Evolutionary conservation across 768 basidiomycete species (phyloP).

Genomic region (Lentinula guzmanii): DNA sequence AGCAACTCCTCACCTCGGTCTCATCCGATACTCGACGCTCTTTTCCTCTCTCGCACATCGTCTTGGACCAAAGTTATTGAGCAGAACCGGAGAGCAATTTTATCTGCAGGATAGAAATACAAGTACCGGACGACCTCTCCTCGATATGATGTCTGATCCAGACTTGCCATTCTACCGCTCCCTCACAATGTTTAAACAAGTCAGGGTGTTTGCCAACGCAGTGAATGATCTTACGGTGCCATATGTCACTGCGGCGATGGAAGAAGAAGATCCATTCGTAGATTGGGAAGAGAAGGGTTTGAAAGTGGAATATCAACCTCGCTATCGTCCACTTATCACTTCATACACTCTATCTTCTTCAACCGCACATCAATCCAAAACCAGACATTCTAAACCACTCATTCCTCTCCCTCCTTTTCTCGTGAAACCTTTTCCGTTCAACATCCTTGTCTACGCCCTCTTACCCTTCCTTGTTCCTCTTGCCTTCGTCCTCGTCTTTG

Average conservation of each 20-base stretch:
- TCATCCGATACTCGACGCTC: constrained; percentile 39
- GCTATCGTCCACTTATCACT: background rate
- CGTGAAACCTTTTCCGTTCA: background rate
- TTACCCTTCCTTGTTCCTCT: constrained; percentile 65
- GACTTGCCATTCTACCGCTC: constrained; percentile 72
- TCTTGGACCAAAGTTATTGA: constrained; percentile 47
- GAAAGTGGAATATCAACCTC: constrained; percentile 1
- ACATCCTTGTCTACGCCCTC: constrained; percentile 40
- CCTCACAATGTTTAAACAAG: constrained; percentile 56
- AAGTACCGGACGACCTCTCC: constrained; percentile 39
- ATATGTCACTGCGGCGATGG: constrained; percentile 33
- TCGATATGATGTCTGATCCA: constrained; percentile 64
- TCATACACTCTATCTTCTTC: background rate
- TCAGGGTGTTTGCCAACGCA: constrained; percentile 38
- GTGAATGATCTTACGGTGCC: constrained; percentile 43
- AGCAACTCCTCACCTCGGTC: constrained; percentile 59
- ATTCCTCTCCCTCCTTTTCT: background rate
- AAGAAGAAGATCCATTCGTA: constrained; percentile 28
- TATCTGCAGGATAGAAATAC: constrained; percentile 49
- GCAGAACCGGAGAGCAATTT: constrained; percentile 54
- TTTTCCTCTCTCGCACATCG: constrained; percentile 30
- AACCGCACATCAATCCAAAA: background rate
- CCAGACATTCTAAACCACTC: background rate
- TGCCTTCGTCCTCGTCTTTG: constrained; percentile 43
- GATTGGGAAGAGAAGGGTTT: constrained; percentile 40